These are phyloP conservation scores for Smallanthus sonchifolius DNA, from an alignment of 129 eudicot species.

Conservation along the genomic window DNA sequence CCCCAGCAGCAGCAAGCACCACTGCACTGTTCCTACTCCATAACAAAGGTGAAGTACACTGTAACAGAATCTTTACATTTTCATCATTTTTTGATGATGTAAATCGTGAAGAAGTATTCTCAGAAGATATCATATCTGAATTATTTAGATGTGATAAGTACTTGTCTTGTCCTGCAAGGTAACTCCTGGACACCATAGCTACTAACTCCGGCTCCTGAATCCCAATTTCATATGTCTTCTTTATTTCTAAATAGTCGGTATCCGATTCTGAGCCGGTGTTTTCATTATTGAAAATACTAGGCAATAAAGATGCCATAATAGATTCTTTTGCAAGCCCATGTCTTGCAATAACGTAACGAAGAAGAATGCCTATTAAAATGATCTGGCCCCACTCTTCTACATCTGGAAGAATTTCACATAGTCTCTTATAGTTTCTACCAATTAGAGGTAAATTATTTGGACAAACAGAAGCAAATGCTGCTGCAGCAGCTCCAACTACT, in stretches of 20 bases:
- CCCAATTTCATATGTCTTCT: slow-evolving; percentile 21
- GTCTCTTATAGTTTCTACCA: slow-evolving; percentile 60
- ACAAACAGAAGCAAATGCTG: slow-evolving; percentile 90
- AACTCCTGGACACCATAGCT: slow-evolving; percentile 63
- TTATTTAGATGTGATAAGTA: slow-evolving; percentile 45
- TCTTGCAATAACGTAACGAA: slow-evolving; percentile 75
- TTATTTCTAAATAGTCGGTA: slow-evolving; percentile 23
- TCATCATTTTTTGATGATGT: slow-evolving; percentile 67
- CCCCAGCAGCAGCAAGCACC: slow-evolving; percentile 93
- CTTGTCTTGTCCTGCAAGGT: slow-evolving; percentile 88
- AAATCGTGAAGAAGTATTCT: slow-evolving; percentile 37
- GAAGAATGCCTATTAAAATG: slow-evolving; percentile 67
- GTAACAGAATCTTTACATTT: slow-evolving; percentile 79
- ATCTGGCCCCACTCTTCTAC: slow-evolving; percentile 98
- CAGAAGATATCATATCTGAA: slow-evolving; percentile 31
- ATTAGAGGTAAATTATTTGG: slow-evolving; percentile 77
- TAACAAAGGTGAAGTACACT: slow-evolving; percentile 87
- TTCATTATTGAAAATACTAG: slow-evolving; percentile 28
- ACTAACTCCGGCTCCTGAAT: slow-evolving; percentile 40
- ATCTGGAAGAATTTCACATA: slow-evolving; percentile 91
- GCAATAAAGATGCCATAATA: slow-evolving; percentile 48
- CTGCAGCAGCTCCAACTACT: slow-evolving; percentile 95
- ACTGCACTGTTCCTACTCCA: slow-evolving; percentile 99
- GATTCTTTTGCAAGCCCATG: slow-evolving; percentile 90
- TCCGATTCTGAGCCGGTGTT: slow-evolving; percentile 43